These are phyloP conservation scores for Sicyos edulis DNA, from an alignment of 306 rosid genomes.

Conservation along the genomic window DNA sequence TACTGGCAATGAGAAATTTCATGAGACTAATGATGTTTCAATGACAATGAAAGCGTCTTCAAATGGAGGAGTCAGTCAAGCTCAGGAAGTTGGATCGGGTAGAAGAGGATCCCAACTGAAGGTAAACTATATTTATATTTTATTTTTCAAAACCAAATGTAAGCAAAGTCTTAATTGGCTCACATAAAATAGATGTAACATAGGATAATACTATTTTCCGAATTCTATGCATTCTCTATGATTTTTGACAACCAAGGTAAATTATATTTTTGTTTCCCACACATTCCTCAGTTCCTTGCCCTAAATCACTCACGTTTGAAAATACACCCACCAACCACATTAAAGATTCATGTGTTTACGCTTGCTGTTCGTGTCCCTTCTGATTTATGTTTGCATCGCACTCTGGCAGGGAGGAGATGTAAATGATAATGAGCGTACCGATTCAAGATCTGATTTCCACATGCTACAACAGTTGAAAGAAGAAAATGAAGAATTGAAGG, in stretches of 20 bases:
- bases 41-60: slow-evolving; percentile 20
- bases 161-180: neutral
- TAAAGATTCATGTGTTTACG: neutral
- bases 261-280: too few species aligned
- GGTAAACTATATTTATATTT: slow-evolving; percentile 34
- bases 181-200: neutral
- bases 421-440: slow-evolving; percentile 15
- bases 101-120: slow-evolving; percentile 36
- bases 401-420: slow-evolving; percentile 41
- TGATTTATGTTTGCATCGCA: neutral
- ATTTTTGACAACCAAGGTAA: neutral
- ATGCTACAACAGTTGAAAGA: slow-evolving; percentile 45
- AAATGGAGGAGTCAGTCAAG: slow-evolving; percentile 25
- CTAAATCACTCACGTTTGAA: neutral
- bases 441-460: slow-evolving; percentile 26
- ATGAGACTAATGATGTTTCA: slow-evolving; percentile 25
- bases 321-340: neutral
- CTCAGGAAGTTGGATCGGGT: slow-evolving; percentile 29
- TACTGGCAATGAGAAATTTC: slow-evolving; percentile 21
- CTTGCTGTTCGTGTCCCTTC: neutral
- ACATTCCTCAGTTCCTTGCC: neutral
- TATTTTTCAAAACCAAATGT: neutral
- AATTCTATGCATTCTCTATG: neutral
- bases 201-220: neutral
- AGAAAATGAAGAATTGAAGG: slow-evolving; percentile 58